phyloP scores from a whole-genome alignment of 495 filamentous ascomycete species.

The Aspergillus kassunensis region DNA sequence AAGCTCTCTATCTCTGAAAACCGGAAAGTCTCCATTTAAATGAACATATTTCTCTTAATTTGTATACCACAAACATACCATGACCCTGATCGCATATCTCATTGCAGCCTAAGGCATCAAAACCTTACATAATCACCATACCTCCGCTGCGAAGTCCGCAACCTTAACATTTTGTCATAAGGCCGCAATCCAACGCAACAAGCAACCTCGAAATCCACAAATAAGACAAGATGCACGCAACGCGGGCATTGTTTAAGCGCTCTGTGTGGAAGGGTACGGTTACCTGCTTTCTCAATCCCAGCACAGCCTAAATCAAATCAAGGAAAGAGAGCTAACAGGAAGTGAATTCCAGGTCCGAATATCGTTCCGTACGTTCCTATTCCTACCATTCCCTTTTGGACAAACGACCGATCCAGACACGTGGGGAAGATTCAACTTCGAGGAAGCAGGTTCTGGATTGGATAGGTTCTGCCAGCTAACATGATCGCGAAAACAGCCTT shows the following conservation, averaged over 20 bases:
- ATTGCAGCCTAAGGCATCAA: background rate
- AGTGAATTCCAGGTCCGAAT: conserved; percentile 43
- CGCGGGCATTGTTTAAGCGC: conserved; percentile 56
- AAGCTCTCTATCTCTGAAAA: too few species aligned
- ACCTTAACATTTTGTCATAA: conserved; percentile 4
- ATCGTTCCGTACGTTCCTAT: conserved; percentile 48
- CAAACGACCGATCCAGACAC: too few species aligned
- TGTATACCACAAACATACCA: too few species aligned
- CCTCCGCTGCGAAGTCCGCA: background rate
- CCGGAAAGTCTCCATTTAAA: too few species aligned
- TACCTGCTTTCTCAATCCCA: background rate
- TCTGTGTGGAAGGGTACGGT: conserved; percentile 71
- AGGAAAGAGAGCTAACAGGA: background rate
- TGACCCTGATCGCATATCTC: too few species aligned
- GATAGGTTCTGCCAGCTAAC: too few species aligned
- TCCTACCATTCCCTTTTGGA: background rate
- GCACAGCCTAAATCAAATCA: background rate
- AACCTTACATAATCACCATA: conserved; percentile 5
- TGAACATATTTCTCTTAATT: too few species aligned
- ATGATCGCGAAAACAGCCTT: conserved; percentile 34
- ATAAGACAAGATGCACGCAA: conserved; percentile 54
- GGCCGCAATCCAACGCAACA: conserved; percentile 1
- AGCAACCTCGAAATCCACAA: background rate
- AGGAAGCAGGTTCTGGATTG: too few species aligned
- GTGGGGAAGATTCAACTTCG: too few species aligned